Evolutionary conservation across 2,329 filamentous ascomycete genomes (phyloP).

Genomic region (Diaporthe citriasiana): DNA sequence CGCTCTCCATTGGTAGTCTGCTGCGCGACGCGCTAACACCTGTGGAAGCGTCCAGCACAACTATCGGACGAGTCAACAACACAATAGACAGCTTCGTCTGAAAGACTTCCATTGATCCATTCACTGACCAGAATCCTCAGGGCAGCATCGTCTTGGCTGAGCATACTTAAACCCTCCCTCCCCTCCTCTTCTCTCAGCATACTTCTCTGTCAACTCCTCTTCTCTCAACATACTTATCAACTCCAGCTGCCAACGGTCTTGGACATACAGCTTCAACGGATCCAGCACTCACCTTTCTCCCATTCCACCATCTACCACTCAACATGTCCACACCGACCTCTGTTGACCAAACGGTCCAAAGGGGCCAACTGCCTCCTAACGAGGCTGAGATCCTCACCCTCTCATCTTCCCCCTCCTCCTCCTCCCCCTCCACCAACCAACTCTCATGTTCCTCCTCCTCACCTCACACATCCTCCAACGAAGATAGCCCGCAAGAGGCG

Average conservation of each 20-base stretch:
- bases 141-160: not conserved
- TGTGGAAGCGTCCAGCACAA: not conserved
- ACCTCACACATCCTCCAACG: not conserved
- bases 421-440: not conserved
- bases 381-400: not conserved
- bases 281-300: not conserved
- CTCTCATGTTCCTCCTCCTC: not conserved
- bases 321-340: slow-evolving; percentile 16
- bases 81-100: not conserved
- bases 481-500: not conserved
- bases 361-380: not conserved
- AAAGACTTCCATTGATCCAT: not conserved
- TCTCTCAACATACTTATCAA: not conserved
- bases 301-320: not conserved
- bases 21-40: not conserved
- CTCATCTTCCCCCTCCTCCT: not conserved
- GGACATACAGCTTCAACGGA: not conserved
- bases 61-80: not conserved
- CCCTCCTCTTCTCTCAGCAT: not conserved
- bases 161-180: slow-evolving; percentile 21
- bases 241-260: not conserved
- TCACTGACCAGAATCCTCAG: not conserved
- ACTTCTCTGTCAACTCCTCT: too few relatives aligned
- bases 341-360: slow-evolving; percentile 14
- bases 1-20: not conserved